A percentile compares a stretch with the other conserved stretches of the same genome.
These are phyloP conservation scores for Lycium barbarum DNA, from an alignment of 257 asterid species.

Conservation along the genomic window DNA sequence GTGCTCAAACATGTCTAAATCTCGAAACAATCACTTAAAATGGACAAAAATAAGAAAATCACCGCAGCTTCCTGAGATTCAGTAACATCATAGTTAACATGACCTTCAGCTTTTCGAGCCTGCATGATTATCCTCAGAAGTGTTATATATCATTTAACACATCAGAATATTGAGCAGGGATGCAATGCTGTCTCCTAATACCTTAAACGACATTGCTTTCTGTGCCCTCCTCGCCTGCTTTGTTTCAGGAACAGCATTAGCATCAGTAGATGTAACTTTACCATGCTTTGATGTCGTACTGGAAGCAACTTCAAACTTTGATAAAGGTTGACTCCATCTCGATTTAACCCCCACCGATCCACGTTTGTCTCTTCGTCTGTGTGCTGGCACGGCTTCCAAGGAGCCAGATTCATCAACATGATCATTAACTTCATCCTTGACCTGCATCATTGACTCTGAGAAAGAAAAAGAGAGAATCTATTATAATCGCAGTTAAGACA, in stretches of 20 bases:
- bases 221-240: slow-evolving; percentile 63
- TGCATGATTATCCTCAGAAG: slow-evolving; percentile 43
- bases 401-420: slow-evolving; percentile 68
- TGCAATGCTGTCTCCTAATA: slow-evolving; percentile 33
- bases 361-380: slow-evolving; percentile 55
- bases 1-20: neutral
- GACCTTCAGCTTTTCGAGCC: slow-evolving; percentile 61
- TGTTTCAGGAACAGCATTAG: slow-evolving; percentile 53
- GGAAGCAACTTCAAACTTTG: slow-evolving; percentile 61
- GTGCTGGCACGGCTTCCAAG: slow-evolving; percentile 49
- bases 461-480: neutral
- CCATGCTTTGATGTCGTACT: slow-evolving; percentile 58
- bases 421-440: slow-evolving; percentile 55
- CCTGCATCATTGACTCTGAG: slow-evolving; percentile 46
- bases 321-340: slow-evolving; percentile 51
- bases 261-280: slow-evolving; percentile 50
- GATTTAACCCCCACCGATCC: slow-evolving; percentile 55
- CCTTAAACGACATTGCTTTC: slow-evolving; percentile 61
- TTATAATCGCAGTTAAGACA: neutral
- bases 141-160: slow-evolving; percentile 37
- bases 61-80: slow-evolving; percentile 72
- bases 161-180: slow-evolving; percentile 29
- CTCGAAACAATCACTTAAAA: slow-evolving; percentile 13
- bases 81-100: slow-evolving; percentile 44
- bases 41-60: slow-evolving; percentile 24